phyloP scores from a whole-genome alignment of 164 flowering plant genomes.

The Vitis rupestris region DNA sequence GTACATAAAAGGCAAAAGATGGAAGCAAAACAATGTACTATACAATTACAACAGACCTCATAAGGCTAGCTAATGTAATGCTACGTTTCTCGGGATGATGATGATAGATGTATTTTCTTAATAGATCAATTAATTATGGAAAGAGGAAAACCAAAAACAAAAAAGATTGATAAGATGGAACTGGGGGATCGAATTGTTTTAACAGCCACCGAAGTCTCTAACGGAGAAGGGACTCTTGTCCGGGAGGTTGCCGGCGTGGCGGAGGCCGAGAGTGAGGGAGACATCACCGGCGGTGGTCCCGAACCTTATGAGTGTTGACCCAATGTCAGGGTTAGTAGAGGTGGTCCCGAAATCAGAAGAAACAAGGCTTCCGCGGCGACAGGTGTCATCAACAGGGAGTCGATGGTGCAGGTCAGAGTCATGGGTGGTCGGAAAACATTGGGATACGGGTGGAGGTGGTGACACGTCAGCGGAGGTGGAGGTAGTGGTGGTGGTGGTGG shows the following conservation, averaged over 20 bases:
- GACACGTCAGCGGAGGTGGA: conserved; percentile 17
- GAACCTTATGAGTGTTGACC: conserved; percentile 44
- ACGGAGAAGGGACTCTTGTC: conserved; percentile 57
- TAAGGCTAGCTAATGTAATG: conserved; percentile 15
- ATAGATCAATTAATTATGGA: not conserved
- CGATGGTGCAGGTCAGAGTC: conserved; percentile 12
- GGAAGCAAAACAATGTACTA: conserved; percentile 17
- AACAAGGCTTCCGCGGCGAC: conserved; percentile 23
- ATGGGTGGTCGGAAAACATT: conserved; percentile 5
- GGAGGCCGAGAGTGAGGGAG: conserved; percentile 80
- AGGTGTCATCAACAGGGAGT: conserved; percentile 21
- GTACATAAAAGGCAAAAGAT: conserved; percentile 3
- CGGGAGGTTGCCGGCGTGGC: conserved; percentile 74
- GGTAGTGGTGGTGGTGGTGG: conserved; percentile 12
- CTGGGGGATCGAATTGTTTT: not conserved
- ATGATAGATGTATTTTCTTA: conserved; percentile 6
- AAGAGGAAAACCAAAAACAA: not conserved
- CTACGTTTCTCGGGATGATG: conserved; percentile 7
- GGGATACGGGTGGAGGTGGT: conserved; percentile 19
- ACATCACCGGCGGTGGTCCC: conserved; percentile 70
- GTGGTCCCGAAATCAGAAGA: conserved; percentile 30
- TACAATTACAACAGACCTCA: conserved; percentile 22
- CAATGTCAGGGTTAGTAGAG: conserved; percentile 22
- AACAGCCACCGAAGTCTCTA: conserved; percentile 49
- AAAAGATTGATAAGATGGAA: conserved; percentile 1